Base-by-base conservation (phyloP, 192 early-diverging fungal genomes). In the Coemansia sp. region DNA sequence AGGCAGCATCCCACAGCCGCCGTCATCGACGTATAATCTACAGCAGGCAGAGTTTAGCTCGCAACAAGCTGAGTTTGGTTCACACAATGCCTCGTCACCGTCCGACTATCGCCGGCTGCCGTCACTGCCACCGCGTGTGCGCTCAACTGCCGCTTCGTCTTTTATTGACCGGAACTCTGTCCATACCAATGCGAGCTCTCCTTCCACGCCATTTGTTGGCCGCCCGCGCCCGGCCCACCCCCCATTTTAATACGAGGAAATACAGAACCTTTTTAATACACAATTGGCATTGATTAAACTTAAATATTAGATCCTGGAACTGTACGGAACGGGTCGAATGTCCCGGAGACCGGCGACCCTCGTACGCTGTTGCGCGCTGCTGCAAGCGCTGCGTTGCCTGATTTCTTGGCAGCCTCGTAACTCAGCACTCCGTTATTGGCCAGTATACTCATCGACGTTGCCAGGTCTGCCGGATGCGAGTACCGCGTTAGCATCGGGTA, bases 71-170 rank as follows among this genome's bases (percentile, higher is more conserved):
- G 31, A 34, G 6, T 34, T 34, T 34, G 31, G 31, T 9, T 18
- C 23, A 23, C 37, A 54, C 6, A 52, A 55, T 28, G 38, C 18
- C 20, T 18, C 58, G 15, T 50, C 21, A 26, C 23, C 50, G 4
- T 31, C 63, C 1, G 75, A 78, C 40, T 78, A 78, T 47, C 70
- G 70, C n/a, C 56, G 75, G 6, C 70, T 78, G 18, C 75, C 75
- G 18, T 66, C 63, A 4, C 70, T 78, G 52, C 75, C 74, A 24
- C 75, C 75, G 1, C 58, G 75, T 31, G 52, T 72, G 15, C 70
- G 75, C 10, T 78, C 75, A 10, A 58, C 70, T 0, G 76, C 71
- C 18, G 76, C 70, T 21, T 34, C 74, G 40, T 61, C 66, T 6
- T 72, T 72, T 26, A 51, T 78, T 31, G 75, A 72, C 54, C 28